These are phyloP conservation scores for Filobasidium floriforme DNA, from an alignment of 768 basidiomycete species.

Conservation along the genomic window DNA sequence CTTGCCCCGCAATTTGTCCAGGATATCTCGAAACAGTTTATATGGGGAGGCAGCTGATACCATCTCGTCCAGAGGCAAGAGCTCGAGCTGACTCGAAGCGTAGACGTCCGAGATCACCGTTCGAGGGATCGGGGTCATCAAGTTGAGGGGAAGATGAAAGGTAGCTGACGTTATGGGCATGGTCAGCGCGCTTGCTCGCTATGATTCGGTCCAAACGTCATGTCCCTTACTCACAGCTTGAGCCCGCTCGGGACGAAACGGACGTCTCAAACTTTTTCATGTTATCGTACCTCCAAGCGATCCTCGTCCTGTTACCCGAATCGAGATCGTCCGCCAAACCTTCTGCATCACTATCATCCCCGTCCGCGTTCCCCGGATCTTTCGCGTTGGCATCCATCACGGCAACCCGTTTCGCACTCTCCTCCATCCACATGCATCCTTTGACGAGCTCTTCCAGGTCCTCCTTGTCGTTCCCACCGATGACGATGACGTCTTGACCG, in stretches of 20 bases:
- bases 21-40: slow-evolving; percentile 1
- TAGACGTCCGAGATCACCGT: slow-evolving; percentile 25
- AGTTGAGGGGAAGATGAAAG: slow-evolving; percentile 22
- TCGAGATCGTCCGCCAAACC: slow-evolving; percentile 35
- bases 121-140: slow-evolving; percentile 35
- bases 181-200: no score
- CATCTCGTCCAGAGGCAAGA: slow-evolving; percentile 20
- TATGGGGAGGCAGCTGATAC: background rate
- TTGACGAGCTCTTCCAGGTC: slow-evolving; percentile 54
- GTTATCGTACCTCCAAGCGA: slow-evolving; percentile 93
- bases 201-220: no score
- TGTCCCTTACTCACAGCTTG: background rate
- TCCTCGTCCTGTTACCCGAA: slow-evolving; percentile 62
- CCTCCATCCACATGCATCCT: slow-evolving; percentile 74
- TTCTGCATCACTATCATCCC: slow-evolving; percentile 43
- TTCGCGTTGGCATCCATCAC: slow-evolving; percentile 15
- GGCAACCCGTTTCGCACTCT: slow-evolving; percentile 37
- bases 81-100: slow-evolving; percentile 22
- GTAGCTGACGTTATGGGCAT: slow-evolving; percentile 5
- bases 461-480: slow-evolving; percentile 49
- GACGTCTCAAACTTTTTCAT: slow-evolving; percentile 91
- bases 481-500: slow-evolving; percentile 62
- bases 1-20: background rate
- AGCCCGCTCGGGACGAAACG: slow-evolving; percentile 46
- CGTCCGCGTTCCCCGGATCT: slow-evolving; percentile 13